phyloP scores from a whole-genome alignment of 2,329 filamentous ascomycete genomes.

The Sclerotinia trifoliorum region DNA sequence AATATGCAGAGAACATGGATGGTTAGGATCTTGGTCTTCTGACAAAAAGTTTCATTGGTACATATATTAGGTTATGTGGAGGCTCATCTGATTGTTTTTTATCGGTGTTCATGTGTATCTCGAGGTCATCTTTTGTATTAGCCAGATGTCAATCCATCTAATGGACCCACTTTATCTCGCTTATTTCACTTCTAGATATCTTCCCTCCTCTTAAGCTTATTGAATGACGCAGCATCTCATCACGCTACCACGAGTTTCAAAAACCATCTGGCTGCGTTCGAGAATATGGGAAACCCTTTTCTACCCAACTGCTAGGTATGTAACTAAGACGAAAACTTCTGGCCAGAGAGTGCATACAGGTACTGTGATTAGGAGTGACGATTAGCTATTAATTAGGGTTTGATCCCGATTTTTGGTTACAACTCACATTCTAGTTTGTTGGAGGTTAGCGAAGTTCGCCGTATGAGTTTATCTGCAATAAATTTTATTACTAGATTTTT shows the following conservation, averaged over 20 bases:
- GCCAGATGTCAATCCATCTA: not conserved
- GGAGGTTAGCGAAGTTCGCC: too few relatives aligned
- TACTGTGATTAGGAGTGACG: too few relatives aligned
- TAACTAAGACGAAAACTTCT: not conserved
- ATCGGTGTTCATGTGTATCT: not conserved
- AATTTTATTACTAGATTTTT: too few relatives aligned
- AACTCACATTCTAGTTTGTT: too few relatives aligned
- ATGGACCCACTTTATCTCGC: constrained; percentile 15
- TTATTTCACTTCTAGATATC: not conserved
- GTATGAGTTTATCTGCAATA: too few relatives aligned
- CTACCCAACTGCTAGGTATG: too few relatives aligned
- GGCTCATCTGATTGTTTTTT: not conserved
- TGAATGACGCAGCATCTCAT: not conserved
- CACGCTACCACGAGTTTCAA: not conserved
- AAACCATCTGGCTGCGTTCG: too few relatives aligned
- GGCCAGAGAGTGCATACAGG: not conserved
- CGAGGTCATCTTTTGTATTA: not conserved
- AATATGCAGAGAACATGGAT: not conserved
- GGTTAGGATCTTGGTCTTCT: not conserved
- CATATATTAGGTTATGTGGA: not conserved
- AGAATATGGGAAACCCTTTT: too few relatives aligned
- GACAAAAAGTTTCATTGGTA: not conserved
- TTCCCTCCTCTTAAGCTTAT: not conserved
- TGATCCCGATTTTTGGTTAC: too few relatives aligned
- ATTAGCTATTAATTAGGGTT: too few relatives aligned